phyloP scores from a whole-genome alignment of 1,284 basidiomycete species.

The Pyrrhoderma noxium region DNA sequence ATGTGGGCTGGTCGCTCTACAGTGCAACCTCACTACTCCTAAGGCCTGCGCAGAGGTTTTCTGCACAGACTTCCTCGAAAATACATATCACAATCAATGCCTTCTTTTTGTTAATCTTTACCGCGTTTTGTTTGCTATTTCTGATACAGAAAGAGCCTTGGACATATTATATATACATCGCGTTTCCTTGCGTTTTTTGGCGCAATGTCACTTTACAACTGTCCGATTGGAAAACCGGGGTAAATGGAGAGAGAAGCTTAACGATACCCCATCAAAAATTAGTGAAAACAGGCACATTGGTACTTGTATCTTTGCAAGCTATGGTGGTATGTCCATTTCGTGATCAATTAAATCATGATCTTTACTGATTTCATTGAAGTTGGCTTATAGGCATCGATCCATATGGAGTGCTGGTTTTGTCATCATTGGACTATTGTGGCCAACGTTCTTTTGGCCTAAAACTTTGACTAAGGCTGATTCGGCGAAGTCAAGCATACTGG shows the following conservation, averaged over 20 bases:
- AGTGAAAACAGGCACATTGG: constrained; percentile 27
- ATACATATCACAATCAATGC: constrained; percentile 14
- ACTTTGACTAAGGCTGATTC: constrained; percentile 27
- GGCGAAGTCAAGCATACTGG: neutral
- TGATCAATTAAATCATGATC: neutral
- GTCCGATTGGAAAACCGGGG: too few relatives aligned
- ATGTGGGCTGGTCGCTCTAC: constrained; percentile 73
- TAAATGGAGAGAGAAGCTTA: neutral
- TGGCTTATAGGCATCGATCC: constrained; percentile 59
- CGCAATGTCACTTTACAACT: constrained; percentile 23
- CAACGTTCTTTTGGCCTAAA: constrained; percentile 41
- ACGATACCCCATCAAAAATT: constrained; percentile 1
- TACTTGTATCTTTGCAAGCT: constrained; percentile 44
- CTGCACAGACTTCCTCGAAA: neutral
- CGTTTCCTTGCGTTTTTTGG: constrained; percentile 78
- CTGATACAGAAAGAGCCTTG: constrained; percentile 57
- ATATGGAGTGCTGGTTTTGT: constrained; percentile 71
- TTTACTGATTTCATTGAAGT: constrained; percentile 30
- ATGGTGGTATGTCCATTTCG: constrained; percentile 58
- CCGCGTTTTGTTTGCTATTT: constrained; percentile 46
- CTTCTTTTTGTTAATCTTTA: constrained; percentile 1
- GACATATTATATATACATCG: constrained; percentile 73
- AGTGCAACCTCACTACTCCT: constrained; percentile 47
- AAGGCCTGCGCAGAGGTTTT: constrained; percentile 6
- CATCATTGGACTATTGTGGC: constrained; percentile 65